Conservation (phyloP, 768 basidiomycete genomes). For the Pulveroboletus frians region DNA sequence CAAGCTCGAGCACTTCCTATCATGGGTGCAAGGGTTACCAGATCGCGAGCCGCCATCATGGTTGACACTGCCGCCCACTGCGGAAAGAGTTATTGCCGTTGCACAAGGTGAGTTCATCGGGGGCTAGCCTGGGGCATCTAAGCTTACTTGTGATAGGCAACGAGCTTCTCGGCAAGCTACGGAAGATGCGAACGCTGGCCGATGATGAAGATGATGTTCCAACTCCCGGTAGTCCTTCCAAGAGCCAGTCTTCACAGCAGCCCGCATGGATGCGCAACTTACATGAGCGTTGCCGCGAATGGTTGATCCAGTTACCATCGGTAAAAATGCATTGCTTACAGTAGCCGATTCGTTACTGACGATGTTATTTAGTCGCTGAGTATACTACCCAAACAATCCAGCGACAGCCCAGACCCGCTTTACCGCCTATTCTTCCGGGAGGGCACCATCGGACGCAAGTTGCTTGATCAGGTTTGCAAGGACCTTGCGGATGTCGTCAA, state of each 20-base stretch:
- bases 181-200: constrained; percentile 86
- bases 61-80: constrained; percentile 89
- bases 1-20: constrained; percentile 83
- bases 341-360: constrained; percentile 9
- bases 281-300: constrained; percentile 76
- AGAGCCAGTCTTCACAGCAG: constrained; percentile 64
- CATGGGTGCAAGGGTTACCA: constrained; percentile 85
- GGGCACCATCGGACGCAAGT: constrained; percentile 68
- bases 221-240: constrained; percentile 48
- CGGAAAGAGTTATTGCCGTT: constrained; percentile 86
- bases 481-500: constrained; percentile 79
- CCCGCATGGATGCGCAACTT: constrained; percentile 95
- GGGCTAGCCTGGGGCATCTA: background rate
- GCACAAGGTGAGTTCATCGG: constrained; percentile 64
- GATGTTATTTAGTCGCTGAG: constrained; percentile 49
- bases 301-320: constrained; percentile 71
- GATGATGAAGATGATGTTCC: constrained; percentile 78
- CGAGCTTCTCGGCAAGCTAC: constrained; percentile 75
- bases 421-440: constrained; percentile 88
- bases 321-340: constrained; percentile 38
- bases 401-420: constrained; percentile 77
- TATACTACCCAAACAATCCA: constrained; percentile 56
- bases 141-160: constrained; percentile 49
- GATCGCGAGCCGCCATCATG: constrained; percentile 93
- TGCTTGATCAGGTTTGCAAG: constrained; percentile 72